Percentiles rank a stretch among this genome's conserved stretches.
Conservation (phyloP, 129 eudicot genomes). For the Saposhnikovia divaricata region DNA sequence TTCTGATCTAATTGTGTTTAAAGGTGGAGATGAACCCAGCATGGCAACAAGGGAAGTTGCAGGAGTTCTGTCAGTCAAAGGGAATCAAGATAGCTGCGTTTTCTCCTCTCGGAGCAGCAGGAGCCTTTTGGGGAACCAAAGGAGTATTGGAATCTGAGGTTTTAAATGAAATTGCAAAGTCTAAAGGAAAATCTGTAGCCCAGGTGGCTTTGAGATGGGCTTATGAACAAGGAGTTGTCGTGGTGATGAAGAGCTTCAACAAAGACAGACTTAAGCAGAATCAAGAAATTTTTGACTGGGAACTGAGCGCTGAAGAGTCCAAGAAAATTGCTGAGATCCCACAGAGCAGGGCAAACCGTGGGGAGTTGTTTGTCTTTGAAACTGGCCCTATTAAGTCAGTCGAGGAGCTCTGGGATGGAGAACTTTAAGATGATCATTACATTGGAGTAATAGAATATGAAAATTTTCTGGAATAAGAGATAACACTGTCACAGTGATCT, state of each 20-base stretch:
- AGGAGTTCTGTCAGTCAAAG: conserved; percentile 16
- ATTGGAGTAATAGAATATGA: neutral
- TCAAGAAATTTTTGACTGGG: conserved; percentile 16
- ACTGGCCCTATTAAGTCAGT: neutral
- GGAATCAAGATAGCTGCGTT: conserved; percentile 8
- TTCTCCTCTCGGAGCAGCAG: conserved; percentile 25
- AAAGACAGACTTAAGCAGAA: conserved; percentile 25
- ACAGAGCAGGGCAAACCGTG: conserved; percentile 1
- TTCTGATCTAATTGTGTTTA: neutral
- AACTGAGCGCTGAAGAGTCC: conserved; percentile 10
- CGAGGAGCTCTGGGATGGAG: conserved; percentile 6
- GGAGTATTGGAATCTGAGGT: conserved; percentile 17
- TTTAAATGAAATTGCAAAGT: conserved; percentile 15
- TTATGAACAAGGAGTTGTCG: conserved; percentile 25
- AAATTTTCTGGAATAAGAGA: neutral
- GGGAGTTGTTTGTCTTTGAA: neutral
- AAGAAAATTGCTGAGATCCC: conserved; percentile 17
- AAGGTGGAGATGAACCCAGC: conserved; percentile 26
- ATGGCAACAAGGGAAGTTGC: conserved; percentile 23
- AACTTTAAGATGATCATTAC: neutral
- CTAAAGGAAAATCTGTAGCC: conserved; percentile 21
- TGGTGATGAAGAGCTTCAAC: conserved; percentile 25
- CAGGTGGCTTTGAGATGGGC: conserved; percentile 31
- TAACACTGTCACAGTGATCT: neutral
- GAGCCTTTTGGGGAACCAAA: conserved; percentile 14